Evolutionary conservation across 192 early-diverging fungal species (phyloP).

Genomic region (Anaeromyces robustus): DNA sequence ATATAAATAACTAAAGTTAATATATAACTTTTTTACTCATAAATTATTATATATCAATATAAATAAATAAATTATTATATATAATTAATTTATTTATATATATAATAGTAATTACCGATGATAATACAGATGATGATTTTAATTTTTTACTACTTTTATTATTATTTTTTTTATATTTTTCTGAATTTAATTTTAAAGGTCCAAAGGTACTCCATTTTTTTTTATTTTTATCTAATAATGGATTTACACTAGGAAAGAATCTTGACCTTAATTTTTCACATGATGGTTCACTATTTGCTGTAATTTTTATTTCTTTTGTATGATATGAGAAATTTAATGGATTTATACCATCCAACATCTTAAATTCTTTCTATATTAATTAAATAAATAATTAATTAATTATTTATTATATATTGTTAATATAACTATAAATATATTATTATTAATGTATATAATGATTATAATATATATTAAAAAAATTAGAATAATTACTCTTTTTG

Average conservation of each 20-base stretch:
- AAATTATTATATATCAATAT: too few species aligned
- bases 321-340: not conserved
- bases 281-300: not conserved
- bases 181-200: not conserved
- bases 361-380: not conserved
- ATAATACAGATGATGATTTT: not conserved
- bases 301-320: not conserved
- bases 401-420: too few species aligned
- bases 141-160: not conserved
- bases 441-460: too few species aligned
- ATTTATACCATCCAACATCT: not conserved
- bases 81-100: too few species aligned
- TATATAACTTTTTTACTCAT: too few species aligned
- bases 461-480: too few species aligned
- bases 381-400: too few species aligned
- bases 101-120: too few species aligned
- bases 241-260: not conserved
- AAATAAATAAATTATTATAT: too few species aligned
- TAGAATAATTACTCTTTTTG: not conserved
- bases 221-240: not conserved
- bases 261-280: not conserved
- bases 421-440: too few species aligned
- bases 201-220: not conserved
- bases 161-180: too few species aligned
- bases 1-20: too few species aligned